Evolutionary conservation across 1,139 yeast genomes (phyloP).

Genomic region (Taiozyma sp.): DNA sequence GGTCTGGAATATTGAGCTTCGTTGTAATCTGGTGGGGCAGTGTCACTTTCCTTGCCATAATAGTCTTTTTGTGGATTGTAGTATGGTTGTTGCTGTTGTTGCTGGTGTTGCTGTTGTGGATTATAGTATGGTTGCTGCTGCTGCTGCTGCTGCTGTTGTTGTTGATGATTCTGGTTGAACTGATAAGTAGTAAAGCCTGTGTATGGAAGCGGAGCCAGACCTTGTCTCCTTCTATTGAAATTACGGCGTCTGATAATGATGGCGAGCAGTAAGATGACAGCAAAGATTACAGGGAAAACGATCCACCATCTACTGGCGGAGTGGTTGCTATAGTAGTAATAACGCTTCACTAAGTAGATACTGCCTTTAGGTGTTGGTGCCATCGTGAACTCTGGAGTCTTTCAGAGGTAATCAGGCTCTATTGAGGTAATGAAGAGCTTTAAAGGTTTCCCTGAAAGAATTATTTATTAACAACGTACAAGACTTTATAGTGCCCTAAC

Average conservation of each 20-base stretch:
- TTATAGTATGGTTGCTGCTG: constrained; percentile 3
- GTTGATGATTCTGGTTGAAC: constrained; percentile 3
- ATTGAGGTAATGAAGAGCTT: no score
- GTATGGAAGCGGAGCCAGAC: constrained; percentile 17
- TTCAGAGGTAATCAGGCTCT: no score
- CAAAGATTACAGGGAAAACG: constrained; percentile 12
- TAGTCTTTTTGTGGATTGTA: constrained; percentile 3
- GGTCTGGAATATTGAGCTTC: not conserved
- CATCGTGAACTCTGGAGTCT: not conserved
- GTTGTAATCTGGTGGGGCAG: constrained; percentile 4
- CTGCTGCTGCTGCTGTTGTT: constrained; percentile 1
- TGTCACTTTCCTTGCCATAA: constrained; percentile 2
- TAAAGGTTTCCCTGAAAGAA: no score
- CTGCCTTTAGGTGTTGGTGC: not conserved
- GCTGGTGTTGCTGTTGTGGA: constrained; percentile 2
- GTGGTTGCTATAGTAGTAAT: not conserved
- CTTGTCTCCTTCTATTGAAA: constrained; percentile 14
- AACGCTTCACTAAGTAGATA: constrained; percentile 7
- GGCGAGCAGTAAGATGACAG: constrained; percentile 9
- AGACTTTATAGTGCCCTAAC: no score
- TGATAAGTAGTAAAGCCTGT: constrained; percentile 21
- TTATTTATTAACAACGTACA: no score
- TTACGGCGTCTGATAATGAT: constrained; percentile 15
- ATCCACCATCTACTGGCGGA: constrained; percentile 16
- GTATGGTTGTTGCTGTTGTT: constrained; percentile 3